Conservation (phyloP, 2,329 filamentous ascomycete genomes). For the Ceratocystis cubensis region DNA sequence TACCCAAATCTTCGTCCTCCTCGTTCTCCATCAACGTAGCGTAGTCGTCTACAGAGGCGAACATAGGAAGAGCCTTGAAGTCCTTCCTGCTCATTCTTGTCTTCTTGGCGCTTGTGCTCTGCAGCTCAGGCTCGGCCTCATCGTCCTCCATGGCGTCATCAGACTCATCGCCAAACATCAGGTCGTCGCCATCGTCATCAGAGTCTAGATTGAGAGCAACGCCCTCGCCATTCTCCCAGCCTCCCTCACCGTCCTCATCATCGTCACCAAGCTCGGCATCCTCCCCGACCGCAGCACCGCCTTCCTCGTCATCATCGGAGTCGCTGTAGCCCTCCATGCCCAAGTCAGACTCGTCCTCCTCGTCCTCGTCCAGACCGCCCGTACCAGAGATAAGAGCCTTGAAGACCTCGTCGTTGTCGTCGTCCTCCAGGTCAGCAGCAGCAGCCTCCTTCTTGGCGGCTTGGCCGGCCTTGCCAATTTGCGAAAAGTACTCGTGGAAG, state of each 20-base stretch:
- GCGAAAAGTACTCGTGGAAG: constrained; percentile 94
- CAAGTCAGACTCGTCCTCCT: constrained; percentile 45
- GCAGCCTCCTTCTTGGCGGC: constrained; percentile 38
- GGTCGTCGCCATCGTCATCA: constrained; percentile 24
- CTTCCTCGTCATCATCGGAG: constrained; percentile 38
- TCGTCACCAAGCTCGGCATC: constrained; percentile 34
- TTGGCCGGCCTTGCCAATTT: constrained; percentile 51
- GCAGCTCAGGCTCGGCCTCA: constrained; percentile 41
- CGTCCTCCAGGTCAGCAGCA: constrained; percentile 37
- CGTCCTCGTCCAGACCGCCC: constrained; percentile 58
- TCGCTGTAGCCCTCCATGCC: constrained; percentile 39
- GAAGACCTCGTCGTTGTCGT: constrained; percentile 60
- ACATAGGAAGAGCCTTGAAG: constrained; percentile 79
- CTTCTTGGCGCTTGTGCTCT: constrained; percentile 28
- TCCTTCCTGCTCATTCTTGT: constrained; percentile 59
- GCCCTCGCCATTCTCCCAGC: constrained; percentile 30
- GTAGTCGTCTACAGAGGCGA: constrained; percentile 90
- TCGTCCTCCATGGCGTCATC: constrained; percentile 45
- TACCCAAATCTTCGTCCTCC: constrained; percentile 35
- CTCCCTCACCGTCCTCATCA: constrained; percentile 36
- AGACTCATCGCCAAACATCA: constrained; percentile 34
- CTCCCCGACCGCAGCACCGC: constrained; percentile 37
- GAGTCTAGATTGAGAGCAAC: constrained; percentile 21
- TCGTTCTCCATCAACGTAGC: constrained; percentile 69
- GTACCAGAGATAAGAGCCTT: constrained; percentile 72